Conservation (phyloP, 805 yeast genomes). For the Barnettozyma wickerhamii region DNA sequence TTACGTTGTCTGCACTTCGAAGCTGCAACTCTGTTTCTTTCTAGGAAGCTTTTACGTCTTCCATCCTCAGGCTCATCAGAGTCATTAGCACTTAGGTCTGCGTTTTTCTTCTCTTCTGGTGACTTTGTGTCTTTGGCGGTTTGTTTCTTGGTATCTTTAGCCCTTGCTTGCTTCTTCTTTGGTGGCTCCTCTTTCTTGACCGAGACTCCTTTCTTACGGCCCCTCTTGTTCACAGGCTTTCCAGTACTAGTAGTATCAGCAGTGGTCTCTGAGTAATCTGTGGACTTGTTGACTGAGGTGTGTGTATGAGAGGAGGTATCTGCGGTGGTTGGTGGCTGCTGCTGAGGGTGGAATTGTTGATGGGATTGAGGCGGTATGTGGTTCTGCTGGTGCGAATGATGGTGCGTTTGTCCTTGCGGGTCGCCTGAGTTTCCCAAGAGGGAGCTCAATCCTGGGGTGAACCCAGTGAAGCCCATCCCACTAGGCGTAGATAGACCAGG, state of each 20-base stretch:
- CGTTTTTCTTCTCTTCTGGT: not conserved
- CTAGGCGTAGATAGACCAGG: conserved; percentile 25
- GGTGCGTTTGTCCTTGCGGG: conserved; percentile 9
- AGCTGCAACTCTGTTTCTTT: conserved; percentile 92
- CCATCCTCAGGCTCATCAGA: conserved; percentile 55
- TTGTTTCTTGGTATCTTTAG: not conserved
- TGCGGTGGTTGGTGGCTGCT: not conserved
- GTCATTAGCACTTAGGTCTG: conserved; percentile 5
- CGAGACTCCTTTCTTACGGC: conserved; percentile 11
- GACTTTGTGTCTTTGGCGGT: not conserved
- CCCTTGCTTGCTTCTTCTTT: conserved; percentile 3
- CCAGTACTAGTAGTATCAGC: not conserved
- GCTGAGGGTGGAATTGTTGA: not conserved
- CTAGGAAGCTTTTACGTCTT: conserved; percentile 73
- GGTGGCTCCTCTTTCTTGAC: conserved; percentile 3
- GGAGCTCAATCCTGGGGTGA: conserved; percentile 34
- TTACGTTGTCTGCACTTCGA: conserved; percentile 92
- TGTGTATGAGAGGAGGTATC: not conserved
- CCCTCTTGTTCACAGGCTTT: conserved; percentile 10
- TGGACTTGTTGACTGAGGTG: not conserved
- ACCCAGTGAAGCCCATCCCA: conserved; percentile 20
- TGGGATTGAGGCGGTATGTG: not conserved
- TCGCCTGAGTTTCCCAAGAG: conserved; percentile 20
- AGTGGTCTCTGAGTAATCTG: not conserved
- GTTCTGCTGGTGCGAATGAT: not conserved